Conservation (phyloP, 1,284 basidiomycete species). For the Inonotus obliquus region DNA sequence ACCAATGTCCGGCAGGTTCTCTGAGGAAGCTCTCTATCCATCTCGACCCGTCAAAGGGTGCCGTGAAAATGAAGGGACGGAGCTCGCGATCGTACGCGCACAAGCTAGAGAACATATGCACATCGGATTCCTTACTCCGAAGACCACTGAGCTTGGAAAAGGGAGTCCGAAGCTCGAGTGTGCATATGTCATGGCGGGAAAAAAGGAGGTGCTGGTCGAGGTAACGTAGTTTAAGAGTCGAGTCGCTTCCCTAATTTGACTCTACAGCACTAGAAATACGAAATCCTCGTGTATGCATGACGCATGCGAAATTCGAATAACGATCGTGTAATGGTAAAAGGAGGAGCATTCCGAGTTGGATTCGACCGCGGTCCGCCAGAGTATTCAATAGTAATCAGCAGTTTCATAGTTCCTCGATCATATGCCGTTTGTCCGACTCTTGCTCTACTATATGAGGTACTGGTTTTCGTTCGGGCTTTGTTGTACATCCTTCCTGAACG, state of each 20-base stretch:
- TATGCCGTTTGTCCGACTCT: not conserved
- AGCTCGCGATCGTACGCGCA: not conserved
- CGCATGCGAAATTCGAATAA: not conserved
- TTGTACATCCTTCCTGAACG: not conserved
- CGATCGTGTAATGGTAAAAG: not conserved
- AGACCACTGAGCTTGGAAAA: not conserved
- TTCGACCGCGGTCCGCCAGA: too few relatives aligned
- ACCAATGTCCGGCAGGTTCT: not conserved
- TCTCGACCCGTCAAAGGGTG: not conserved
- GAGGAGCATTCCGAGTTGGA: not conserved
- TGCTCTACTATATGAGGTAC: not conserved
- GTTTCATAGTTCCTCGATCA: not conserved
- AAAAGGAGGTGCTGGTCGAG: not conserved
- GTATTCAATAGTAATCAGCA: too few relatives aligned
- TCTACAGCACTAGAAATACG: not conserved
- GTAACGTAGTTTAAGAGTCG: not conserved
- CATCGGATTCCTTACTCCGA: not conserved
- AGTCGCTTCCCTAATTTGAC: not conserved
- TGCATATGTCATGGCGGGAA: not conserved
- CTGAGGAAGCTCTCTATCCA: not conserved
- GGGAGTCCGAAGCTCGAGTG: not conserved
- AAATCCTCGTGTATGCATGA: not conserved
- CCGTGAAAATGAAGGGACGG: not conserved
- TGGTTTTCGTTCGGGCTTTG: not conserved
- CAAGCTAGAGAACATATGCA: not conserved